Percentiles rank a stretch among this genome's conserved stretches.
These are phyloP conservation scores for Globisporangium viniferum DNA, from an alignment of 352 stramenopile genomes.

Conservation along the genomic window DNA sequence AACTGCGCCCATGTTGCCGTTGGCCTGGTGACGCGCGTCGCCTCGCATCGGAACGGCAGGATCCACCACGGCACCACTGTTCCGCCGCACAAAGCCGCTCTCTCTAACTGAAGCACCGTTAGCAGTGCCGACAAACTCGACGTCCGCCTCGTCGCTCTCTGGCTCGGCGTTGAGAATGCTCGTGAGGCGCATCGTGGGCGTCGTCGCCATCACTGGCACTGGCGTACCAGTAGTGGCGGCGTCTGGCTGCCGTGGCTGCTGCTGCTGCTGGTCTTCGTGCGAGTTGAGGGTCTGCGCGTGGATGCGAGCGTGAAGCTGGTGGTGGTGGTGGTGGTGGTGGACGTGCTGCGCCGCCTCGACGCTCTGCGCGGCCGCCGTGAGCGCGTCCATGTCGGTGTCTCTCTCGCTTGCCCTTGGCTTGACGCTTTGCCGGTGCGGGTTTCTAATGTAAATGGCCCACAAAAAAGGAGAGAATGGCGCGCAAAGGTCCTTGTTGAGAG, in stretches of 20 bases:
- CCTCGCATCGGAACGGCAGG: neutral
- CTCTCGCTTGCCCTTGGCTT: neutral
- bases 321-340: neutral
- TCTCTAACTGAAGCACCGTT: neutral
- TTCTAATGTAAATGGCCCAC: neutral
- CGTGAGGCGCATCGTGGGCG: conserved; percentile 1
- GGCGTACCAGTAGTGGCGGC: too few relatives aligned
- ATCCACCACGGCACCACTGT: neutral
- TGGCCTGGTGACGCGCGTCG: neutral
- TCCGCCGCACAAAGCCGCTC: neutral
- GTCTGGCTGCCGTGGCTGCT: neutral
- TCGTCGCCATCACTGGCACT: neutral
- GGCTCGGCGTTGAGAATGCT: conserved; percentile 4
- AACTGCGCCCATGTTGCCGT: neutral
- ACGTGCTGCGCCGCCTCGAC: neutral
- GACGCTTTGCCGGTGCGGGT: neutral
- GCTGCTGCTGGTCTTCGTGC: neutral
- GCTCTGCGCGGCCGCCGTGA: conserved; percentile 1
- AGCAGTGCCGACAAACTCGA: neutral
- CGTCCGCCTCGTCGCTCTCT: neutral
- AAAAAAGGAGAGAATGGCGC: neutral
- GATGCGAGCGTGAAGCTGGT: neutral
- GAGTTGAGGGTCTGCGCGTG: neutral
- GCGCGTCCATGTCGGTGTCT: neutral
- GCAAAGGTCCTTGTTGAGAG: too few relatives aligned